Percentiles rank a stretch among this genome's conserved stretches.
Conservation (phyloP, 2,329 filamentous ascomycete species). For the Ceratocystis variospora region DNA sequence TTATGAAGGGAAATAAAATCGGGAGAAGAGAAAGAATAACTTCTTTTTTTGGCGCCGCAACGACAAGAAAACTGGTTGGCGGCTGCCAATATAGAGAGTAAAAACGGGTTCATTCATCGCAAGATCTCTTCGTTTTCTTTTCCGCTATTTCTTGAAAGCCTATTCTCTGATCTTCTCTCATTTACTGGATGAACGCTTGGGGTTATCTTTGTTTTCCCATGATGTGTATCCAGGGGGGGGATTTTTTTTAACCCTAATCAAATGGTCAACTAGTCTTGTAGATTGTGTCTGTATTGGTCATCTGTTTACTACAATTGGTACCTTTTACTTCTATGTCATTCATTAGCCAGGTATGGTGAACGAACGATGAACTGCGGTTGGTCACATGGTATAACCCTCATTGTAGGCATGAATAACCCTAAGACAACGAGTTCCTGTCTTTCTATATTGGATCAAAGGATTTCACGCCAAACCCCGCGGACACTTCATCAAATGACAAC, state of each 20-base stretch:
- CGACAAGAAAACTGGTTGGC: background rate
- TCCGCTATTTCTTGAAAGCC: background rate
- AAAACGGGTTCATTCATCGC: conserved; percentile 4
- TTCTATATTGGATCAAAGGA: background rate
- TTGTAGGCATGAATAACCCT: background rate
- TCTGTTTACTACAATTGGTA: too few relatives aligned
- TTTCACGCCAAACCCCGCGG: background rate
- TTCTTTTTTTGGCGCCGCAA: too few relatives aligned
- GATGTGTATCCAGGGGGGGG: background rate
- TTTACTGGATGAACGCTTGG: background rate
- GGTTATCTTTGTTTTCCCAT: background rate
- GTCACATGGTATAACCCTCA: background rate
- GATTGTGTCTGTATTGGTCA: too few relatives aligned
- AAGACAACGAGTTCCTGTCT: background rate
- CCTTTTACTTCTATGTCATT: too few relatives aligned
- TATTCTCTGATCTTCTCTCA: background rate
- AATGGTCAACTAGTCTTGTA: too few relatives aligned
- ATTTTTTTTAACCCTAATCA: too few relatives aligned
- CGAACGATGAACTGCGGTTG: too few relatives aligned
- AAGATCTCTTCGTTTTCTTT: conserved; percentile 1
- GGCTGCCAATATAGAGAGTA: conserved; percentile 3
- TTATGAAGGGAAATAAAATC: conserved; percentile 22
- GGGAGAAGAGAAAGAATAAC: background rate
- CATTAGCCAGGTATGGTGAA: too few relatives aligned
- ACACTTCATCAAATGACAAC: background rate